Conservation (phyloP, 1,284 basidiomycete species). For the Ganoderma resinaceum region DNA sequence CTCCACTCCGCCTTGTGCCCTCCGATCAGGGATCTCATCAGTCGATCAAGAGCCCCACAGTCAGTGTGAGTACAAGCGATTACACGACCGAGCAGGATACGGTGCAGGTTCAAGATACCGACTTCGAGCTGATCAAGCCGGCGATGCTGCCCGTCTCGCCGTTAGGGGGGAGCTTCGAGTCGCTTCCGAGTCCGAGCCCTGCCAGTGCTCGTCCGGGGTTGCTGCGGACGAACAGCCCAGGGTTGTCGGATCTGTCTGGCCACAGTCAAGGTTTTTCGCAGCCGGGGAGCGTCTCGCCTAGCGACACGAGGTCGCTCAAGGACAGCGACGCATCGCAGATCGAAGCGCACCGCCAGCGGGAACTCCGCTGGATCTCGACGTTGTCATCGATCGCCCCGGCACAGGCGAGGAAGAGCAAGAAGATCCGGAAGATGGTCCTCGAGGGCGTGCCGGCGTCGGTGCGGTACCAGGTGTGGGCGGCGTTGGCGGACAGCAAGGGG, state of each 20-base stretch:
- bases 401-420: conserved; percentile 82
- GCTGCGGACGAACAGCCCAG: conserved; percentile 58
- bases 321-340: conserved; percentile 20
- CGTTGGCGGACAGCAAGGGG: conserved; percentile 78
- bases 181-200: conserved; percentile 33
- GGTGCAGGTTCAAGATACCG: conserved; percentile 79
- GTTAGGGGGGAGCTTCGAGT: conserved; percentile 57
- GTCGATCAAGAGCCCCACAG: conserved; percentile 34
- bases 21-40: conserved; percentile 20
- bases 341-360: conserved; percentile 78
- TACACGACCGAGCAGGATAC: conserved; percentile 48
- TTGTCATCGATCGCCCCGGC: conserved; percentile 69
- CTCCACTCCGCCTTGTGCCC: conserved; percentile 27
- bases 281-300: conserved; percentile 11
- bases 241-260: conserved; percentile 50
- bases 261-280: conserved; percentile 21
- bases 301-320: conserved; percentile 14
- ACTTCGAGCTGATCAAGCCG: conserved; percentile 79
- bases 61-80: conserved; percentile 46
- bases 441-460: conserved; percentile 88
- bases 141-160: conserved; percentile 53
- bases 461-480: conserved; percentile 86
- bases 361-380: conserved; percentile 77
- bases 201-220: conserved; percentile 36
- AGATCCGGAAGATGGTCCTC: conserved; percentile 80